These are phyloP conservation scores for Papilionanthe hybrid DNA, from an alignment of 116 monocot species.

Conservation along the genomic window DNA sequence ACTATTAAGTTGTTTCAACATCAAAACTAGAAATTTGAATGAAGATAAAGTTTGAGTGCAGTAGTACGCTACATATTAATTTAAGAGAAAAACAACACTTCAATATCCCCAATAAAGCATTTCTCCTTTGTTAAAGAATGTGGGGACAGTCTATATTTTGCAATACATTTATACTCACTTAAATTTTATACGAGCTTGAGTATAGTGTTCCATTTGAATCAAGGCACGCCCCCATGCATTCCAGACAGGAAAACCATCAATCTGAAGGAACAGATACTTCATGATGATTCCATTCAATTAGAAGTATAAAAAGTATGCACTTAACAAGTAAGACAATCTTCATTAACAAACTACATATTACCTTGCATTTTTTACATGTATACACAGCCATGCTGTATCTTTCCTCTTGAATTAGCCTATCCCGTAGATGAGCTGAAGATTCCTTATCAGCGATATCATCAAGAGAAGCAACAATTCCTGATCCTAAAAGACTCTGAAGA, in stretches of 20 bases:
- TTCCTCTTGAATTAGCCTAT: constrained; percentile 75
- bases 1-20: not conserved
- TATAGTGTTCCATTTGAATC: constrained; percentile 83
- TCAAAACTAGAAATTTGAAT: not conserved
- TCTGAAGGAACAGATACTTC: constrained; percentile 27
- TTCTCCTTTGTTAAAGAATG: not conserved
- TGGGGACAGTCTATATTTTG: not conserved
- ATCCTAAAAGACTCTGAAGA: constrained; percentile 92
- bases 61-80: not conserved
- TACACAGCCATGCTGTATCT: constrained; percentile 96
- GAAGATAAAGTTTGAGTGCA: not conserved
- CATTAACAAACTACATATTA: constrained; percentile 6
- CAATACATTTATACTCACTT: constrained; percentile 46
- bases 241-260: constrained; percentile 92
- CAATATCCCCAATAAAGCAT: not conserved
- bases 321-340: not conserved
- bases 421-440: constrained; percentile 66
- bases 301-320: constrained; percentile 1
- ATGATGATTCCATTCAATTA: not conserved
- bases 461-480: constrained; percentile 87
- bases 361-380: constrained; percentile 99
- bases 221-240: constrained; percentile 95
- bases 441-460: constrained; percentile 89
- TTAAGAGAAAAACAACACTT: not conserved
- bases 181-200: constrained; percentile 94